Evolutionary conservation across 1,284 basidiomycete genomes (phyloP).

Genomic region (Cutaneotrichosporon spelunceum): DNA sequence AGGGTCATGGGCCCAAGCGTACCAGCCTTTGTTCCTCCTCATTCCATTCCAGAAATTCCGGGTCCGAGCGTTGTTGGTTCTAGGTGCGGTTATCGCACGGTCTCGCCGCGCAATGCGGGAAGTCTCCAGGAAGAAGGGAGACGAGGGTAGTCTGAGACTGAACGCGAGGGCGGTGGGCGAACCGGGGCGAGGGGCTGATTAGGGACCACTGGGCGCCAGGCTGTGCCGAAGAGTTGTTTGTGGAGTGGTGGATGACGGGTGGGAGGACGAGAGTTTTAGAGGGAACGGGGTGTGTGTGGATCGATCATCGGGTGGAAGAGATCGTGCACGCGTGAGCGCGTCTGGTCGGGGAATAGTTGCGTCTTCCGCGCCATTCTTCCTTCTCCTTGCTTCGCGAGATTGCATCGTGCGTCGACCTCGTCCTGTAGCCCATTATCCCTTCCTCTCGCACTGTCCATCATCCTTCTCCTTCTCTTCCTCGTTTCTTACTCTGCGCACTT

Average conservation of each 20-base stretch:
- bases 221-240: neutral
- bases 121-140: neutral
- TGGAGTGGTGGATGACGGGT: neutral
- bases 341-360: constrained; percentile 3
- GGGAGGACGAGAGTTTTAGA: neutral
- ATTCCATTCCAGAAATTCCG: constrained; percentile 4
- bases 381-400: neutral
- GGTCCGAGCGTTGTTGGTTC: neutral
- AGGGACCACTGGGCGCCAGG: neutral
- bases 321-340: neutral
- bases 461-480: constrained; percentile 1
- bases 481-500: neutral
- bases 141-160: neutral
- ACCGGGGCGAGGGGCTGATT: neutral
- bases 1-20: constrained; percentile 5
- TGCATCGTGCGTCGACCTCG: neutral
- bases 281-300: neutral
- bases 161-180: neutral
- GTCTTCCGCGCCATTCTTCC: neutral
- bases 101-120: neutral
- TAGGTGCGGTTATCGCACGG: neutral
- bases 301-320: neutral
- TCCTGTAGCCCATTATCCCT: neutral
- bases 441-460: neutral
- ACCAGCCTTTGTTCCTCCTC: neutral